Conservation (phyloP, 441 rosid genomes). For the Gossypium trilobum region DNA sequence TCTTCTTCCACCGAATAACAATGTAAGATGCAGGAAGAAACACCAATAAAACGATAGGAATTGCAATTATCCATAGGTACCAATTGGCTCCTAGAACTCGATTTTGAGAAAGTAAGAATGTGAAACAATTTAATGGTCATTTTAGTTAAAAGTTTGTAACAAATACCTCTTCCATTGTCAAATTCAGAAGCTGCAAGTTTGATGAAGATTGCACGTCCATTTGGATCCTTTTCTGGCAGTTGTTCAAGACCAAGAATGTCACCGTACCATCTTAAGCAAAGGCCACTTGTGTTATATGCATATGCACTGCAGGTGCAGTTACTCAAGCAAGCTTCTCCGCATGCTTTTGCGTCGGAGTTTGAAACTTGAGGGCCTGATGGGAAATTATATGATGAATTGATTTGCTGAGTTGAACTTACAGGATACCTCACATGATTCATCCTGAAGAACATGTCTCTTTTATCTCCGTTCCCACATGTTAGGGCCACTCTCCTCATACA, state of each 20-base stretch:
- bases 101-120: not conserved
- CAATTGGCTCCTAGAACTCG: not conserved
- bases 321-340: slow-evolving; percentile 4
- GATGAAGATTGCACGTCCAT: not conserved
- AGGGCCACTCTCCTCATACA: slow-evolving; percentile 13
- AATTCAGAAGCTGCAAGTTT: slow-evolving; percentile 18
- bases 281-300: slow-evolving; percentile 8
- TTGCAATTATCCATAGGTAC: not conserved
- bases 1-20: not conserved
- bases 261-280: slow-evolving; percentile 11
- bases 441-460: slow-evolving; percentile 9
- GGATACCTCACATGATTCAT: slow-evolving; percentile 4
- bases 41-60: not conserved
- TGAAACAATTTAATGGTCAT: not conserved
- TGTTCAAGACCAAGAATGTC: not conserved
- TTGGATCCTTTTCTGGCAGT: not conserved
- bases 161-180: slow-evolving; percentile 9
- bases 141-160: not conserved
- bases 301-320: slow-evolving; percentile 12
- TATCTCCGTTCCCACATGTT: not conserved
- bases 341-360: not conserved
- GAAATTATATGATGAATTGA: not conserved
- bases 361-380: not conserved
- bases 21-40: not conserved
- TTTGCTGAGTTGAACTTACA: not conserved